Base-by-base conservation (phyloP, 306 rosid genomes). In the Vicia sativa region DNA sequence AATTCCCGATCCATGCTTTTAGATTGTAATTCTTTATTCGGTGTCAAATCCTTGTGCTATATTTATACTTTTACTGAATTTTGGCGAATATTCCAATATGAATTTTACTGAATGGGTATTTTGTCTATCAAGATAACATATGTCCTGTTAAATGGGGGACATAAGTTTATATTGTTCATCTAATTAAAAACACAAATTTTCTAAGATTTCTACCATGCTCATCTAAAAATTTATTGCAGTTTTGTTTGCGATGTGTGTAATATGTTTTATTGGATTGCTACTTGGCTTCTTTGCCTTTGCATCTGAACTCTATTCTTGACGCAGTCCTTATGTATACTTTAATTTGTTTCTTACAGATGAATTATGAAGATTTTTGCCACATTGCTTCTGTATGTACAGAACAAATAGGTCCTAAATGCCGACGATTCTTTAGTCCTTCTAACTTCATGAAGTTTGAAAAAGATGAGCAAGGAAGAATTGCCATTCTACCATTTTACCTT, bases 401-500 rank as follows among this genome's bases (percentile, higher is more conserved):
- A 83, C 99, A 88, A 83, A 95, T 95, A 60, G 99, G 99, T 75
- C 83, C 99, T 34, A 95, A 90, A 81, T 95, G 96, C 49, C 85
- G 95, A 13, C 87, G 97, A 23, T 95, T 95, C 81, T 95, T 95
- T 77, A 95, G 99, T 79, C 99, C 99, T 76, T 95, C 99, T 56
- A 95, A 95, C 82, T 95, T 95, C 74, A 95, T 95, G 99, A 95
- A 95, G 81, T 95, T 95, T 82, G 99, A 95, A 89, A 95, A 95
- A 81, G 99, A 95, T 61, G 99, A 95, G 74, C 92, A 84, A 34
- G 99, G 99, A 81, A 90, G 99, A 87, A 95, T 95, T 81, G 99
- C 99, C 71, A 95, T 95, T 75, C 91, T 95, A 66, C 99, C 99
- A 35, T 95, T 95, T 74, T 95, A 95, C 86, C 99, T 95, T 67